These are phyloP conservation scores for Colletotrichum sp. DNA, from an alignment of 2,329 filamentous ascomycete genomes.

Conservation along the genomic window DNA sequence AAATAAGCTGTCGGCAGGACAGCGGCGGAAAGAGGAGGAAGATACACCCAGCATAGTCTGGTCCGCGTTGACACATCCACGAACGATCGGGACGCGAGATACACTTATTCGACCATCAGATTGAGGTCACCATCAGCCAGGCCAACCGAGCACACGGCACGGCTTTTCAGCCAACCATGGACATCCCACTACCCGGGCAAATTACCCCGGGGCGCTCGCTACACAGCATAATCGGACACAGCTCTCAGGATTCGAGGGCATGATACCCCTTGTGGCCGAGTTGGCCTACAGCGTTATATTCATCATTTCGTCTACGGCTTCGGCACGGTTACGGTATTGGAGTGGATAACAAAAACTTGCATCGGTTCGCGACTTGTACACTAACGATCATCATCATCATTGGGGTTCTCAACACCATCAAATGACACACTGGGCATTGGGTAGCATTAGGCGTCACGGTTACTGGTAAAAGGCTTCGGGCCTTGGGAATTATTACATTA, in stretches of 20 bases:
- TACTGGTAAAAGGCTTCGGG: not conserved
- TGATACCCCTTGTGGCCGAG: slow-evolving; percentile 20
- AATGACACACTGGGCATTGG: slow-evolving; percentile 17
- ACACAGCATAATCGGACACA: slow-evolving; percentile 17
- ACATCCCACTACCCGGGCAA: not conserved
- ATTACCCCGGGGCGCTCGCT: not conserved
- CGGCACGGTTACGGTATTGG: slow-evolving; percentile 19
- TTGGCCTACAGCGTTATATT: slow-evolving; percentile 17
- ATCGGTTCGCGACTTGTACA: slow-evolving; percentile 20
- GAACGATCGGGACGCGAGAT: not conserved
- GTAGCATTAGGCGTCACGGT: slow-evolving; percentile 17
- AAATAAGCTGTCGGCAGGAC: slow-evolving; percentile 44
- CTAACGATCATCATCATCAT: slow-evolving; percentile 18
- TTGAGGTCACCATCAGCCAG: not conserved
- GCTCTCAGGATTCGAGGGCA: slow-evolving; percentile 15
- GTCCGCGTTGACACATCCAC: not conserved
- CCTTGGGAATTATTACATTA: not conserved
- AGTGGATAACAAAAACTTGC: slow-evolving; percentile 18
- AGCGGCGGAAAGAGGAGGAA: not conserved
- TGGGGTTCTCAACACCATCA: slow-evolving; percentile 13
- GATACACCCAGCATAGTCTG: not conserved
- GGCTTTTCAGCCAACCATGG: not conserved
- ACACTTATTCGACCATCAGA: not conserved
- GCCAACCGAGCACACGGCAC: not conserved
- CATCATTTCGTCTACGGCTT: slow-evolving; percentile 17